Base-by-base conservation (phyloP, 305 asterid genomes). In the Fraxinus dipetala region DNA sequence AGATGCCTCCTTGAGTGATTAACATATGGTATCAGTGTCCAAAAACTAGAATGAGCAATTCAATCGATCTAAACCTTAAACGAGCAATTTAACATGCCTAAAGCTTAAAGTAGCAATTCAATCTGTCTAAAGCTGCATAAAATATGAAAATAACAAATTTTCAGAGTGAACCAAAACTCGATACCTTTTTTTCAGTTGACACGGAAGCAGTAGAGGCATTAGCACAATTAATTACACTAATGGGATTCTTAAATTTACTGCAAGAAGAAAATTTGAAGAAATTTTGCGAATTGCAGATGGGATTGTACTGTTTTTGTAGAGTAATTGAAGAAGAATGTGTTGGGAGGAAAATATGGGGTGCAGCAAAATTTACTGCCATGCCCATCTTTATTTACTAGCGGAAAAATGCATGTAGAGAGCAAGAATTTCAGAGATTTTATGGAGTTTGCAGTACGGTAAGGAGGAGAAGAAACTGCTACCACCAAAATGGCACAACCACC, bases 341-440 rank as follows among this genome's bases (percentile, higher is more conserved):
- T 51, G 4, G 81, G 79, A 36, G 79, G 48, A 84, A 38, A n/a
- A 79, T 76, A 72, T 35, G 83, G 75, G 81, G 26, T 22, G 85
- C 80, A 34, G 86, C 85, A 28, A 87, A 34, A 82, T 84, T 87
- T 38, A 82, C 83, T 22, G 89, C 88, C 91, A 85, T 87, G 18
- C 78, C 80, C 80, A 67, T 13, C 36, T 69, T 54, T 1, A 30
- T 30, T 79, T 32, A 79, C 24, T 18, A 22, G 38, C 16, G 18
- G 70, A 61, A 67, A 9, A 70, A 31, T 22, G 87, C 43, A 7
- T 36, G 43, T 36, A 36, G 43, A 36, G 43, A 36, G 43, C 43
- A 36, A 36, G 43, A 36, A 35, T 40, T 28, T 81, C 30, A 36
- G 73, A 80, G 70, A 84, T 11, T 16, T 28, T 72, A 22, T 73